Evolutionary conservation across 306 rosid genomes (phyloP).

Genomic region (Quercus wislizeni): DNA sequence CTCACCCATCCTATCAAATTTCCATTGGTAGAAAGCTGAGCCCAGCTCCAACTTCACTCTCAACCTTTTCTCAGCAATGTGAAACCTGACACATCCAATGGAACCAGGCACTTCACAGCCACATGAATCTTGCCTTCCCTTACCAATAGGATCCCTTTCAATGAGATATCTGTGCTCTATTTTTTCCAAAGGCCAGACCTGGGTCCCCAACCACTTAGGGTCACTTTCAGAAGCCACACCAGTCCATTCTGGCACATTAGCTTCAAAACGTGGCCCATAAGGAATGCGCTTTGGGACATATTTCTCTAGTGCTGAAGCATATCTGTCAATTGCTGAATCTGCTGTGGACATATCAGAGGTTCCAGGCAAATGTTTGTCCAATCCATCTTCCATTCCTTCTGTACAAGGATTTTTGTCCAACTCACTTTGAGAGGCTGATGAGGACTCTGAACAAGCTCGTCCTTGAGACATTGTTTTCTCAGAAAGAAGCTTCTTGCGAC

Average conservation of each 20-base stretch:
- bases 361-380: conserved; percentile 14
- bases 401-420: conserved; percentile 24
- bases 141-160: conserved; percentile 82
- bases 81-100: conserved; percentile 62
- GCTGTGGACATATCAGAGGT: conserved; percentile 25
- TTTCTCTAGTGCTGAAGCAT: conserved; percentile 11
- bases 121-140: conserved; percentile 76
- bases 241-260: conserved; percentile 63
- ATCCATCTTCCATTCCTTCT: conserved; percentile 17
- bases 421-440: conserved; percentile 22
- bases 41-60: conserved; percentile 67
- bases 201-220: conserved; percentile 71
- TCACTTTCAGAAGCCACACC: conserved; percentile 49
- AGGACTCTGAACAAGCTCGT: conserved; percentile 33
- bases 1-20: conserved; percentile 62
- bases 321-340: conserved; percentile 15
- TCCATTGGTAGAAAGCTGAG: conserved; percentile 54
- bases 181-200: conserved; percentile 56
- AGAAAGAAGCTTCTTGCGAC: conserved; percentile 27
- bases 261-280: conserved; percentile 54
- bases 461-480: conserved; percentile 21
- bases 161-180: conserved; percentile 35
- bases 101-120: conserved; percentile 62
- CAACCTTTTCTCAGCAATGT: conserved; percentile 58
- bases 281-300: conserved; percentile 22